Base-by-base conservation (phyloP, 2,329 filamentous ascomycete genomes). In the Ophiostoma perfectum region DNA sequence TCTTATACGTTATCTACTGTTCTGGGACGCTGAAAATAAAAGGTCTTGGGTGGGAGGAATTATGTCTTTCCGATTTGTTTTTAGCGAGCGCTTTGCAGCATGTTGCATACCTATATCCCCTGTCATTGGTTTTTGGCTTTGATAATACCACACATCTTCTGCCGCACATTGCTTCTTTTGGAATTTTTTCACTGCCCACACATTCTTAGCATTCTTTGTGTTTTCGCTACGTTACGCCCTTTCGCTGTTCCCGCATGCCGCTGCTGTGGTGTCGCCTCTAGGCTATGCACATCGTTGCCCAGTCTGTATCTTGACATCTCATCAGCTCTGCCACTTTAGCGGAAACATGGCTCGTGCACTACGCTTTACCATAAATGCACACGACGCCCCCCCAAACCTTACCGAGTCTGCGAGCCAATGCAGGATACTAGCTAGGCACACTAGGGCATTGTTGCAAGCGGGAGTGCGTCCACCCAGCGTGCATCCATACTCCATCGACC, bases 221-320 rank as follows among this genome's bases (percentile, higher is more conserved):
- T 27, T 5, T 27, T 3, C 11, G 49, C 6, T 18, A 55, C 18
- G n/a, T 55, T 55, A 55, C n/a, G 18, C 49, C 49, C 49, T n/a
- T 18, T 55, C 27, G 49, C 18, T 55, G 49, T 55, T 60, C 55
- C 55, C 55, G 55, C 27, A 27, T 60, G 55, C 55, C 27, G 38
- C 27, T 38, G 49, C 27, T 55, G 49, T 7, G 49, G 49, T 55
- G 49, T 55, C 49, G 49, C 47, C 16, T 36, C 12, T 38, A 2
- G n/a, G 41, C 42, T 44, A 5, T 55, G 49, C 49, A 60, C 55
- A 60, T 60, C 55, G 55, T 38, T 39, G 55, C 55, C 55, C 55
- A 27, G 7, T 60, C 9, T 60, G 55, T 60, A 6, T 27, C 27
- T 27, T 27, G 27, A 27, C 27, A 27, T 27, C 27, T 27, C 27